Conservation (phyloP, 192 early-diverging fungal genomes). For the Podila verticillata region DNA sequence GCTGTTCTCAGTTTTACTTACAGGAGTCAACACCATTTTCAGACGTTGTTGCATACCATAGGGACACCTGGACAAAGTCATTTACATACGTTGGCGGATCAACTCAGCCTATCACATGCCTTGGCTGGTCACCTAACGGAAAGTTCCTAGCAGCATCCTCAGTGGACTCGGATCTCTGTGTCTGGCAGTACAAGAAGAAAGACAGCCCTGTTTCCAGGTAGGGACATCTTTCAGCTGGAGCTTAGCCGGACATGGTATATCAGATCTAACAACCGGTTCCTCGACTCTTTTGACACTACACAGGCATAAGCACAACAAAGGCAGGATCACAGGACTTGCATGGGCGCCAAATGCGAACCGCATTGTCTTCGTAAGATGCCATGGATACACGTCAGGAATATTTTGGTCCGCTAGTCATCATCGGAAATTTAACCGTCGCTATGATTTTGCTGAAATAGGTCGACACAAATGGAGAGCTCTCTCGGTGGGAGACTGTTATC, state of each 20-base stretch:
- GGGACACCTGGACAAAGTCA: slow-evolving; percentile 42
- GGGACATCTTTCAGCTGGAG: not conserved
- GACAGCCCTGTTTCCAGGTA: slow-evolving; percentile 40
- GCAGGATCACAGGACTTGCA: slow-evolving; percentile 62
- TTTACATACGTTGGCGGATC: slow-evolving; percentile 35
- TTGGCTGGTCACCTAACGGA: slow-evolving; percentile 76
- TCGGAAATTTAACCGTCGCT: not conserved
- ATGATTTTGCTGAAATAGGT: slow-evolving; percentile 24
- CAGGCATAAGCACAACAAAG: slow-evolving; percentile 46
- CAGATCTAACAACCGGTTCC: not conserved
- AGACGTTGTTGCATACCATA: slow-evolving; percentile 36
- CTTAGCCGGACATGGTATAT: not conserved
- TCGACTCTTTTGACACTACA: not conserved
- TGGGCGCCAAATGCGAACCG: slow-evolving; percentile 78
- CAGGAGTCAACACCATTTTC: not conserved
- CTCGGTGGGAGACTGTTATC: slow-evolving; percentile 66
- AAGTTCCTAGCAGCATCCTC: slow-evolving; percentile 65
- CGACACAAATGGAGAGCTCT: slow-evolving; percentile 64
- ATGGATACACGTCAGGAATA: not conserved
- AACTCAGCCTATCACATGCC: slow-evolving; percentile 47
- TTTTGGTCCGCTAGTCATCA: not conserved
- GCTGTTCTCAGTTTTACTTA: not conserved
- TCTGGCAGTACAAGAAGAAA: slow-evolving; percentile 74
- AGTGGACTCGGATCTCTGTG: slow-evolving; percentile 55
- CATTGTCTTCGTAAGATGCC: slow-evolving; percentile 62